Conservation (phyloP, 1,284 basidiomycete genomes). For the Ustilago xerochloae region DNA sequence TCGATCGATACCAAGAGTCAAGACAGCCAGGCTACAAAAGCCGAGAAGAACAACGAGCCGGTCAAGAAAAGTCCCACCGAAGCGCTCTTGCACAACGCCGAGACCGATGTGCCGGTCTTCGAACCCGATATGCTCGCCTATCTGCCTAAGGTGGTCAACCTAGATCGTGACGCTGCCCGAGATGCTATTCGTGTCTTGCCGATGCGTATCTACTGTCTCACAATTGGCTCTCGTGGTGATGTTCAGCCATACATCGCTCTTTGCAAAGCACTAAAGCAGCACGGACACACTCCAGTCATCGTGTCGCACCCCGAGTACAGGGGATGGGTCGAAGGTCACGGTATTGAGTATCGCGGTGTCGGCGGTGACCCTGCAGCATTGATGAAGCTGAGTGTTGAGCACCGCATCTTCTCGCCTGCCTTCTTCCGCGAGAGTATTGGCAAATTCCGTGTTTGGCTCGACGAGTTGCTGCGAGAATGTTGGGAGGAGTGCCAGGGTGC, state of each 20-base stretch:
- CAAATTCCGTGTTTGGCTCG: conserved; percentile 62
- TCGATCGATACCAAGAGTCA: neutral
- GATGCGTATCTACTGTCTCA: conserved; percentile 67
- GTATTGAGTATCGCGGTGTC: conserved; percentile 54
- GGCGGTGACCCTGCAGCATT: conserved; percentile 61
- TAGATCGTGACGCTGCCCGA: conserved; percentile 12
- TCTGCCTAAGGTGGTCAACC: conserved; percentile 51
- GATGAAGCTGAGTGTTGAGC: conserved; percentile 61
- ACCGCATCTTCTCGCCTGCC: conserved; percentile 50
- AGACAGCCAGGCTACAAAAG: conserved; percentile 15
- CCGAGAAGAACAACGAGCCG: neutral
- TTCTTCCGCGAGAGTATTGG: conserved; percentile 56
- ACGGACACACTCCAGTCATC: conserved; percentile 74
- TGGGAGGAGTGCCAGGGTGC: conserved; percentile 58
- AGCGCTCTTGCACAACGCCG: conserved; percentile 19
- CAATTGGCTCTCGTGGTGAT: conserved; percentile 73
- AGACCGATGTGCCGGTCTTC: conserved; percentile 27
- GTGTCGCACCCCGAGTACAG: conserved; percentile 77
- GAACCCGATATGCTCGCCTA: conserved; percentile 32
- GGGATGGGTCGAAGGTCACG: conserved; percentile 71
- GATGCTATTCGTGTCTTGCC: conserved; percentile 29
- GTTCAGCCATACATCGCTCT: conserved; percentile 74
- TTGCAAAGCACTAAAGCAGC: conserved; percentile 69
- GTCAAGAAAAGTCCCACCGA: neutral
- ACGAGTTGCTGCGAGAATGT: conserved; percentile 56